Evolutionary conservation across 768 basidiomycete species (phyloP).

Genomic region (Coprinellus aureogranulatus): DNA sequence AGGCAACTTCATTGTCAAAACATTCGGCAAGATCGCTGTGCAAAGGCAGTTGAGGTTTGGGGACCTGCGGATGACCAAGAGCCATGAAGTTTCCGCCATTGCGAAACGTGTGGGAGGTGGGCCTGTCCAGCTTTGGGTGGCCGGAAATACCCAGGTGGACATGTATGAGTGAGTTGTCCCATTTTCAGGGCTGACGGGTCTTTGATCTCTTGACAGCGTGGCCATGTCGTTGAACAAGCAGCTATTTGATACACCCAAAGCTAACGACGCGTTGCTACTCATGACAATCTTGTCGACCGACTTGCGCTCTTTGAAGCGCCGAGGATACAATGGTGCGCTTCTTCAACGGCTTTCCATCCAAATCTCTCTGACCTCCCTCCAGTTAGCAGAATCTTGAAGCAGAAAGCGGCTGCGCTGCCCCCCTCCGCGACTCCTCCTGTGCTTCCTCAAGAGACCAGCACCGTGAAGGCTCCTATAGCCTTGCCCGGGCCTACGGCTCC

Average conservation of each 20-base stretch:
- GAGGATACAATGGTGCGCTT: conserved; percentile 78
- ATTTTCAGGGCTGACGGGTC: background rate
- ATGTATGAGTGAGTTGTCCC: conserved; percentile 82
- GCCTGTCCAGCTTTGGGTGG: conserved; percentile 76
- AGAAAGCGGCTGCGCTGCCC: conserved; percentile 42
- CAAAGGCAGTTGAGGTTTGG: conserved; percentile 60
- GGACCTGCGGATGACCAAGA: conserved; percentile 45
- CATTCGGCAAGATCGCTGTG: conserved; percentile 62
- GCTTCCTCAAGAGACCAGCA: background rate
- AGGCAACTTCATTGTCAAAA: conserved; percentile 68
- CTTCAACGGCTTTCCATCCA: background rate
- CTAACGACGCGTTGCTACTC: conserved; percentile 85
- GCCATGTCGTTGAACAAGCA: conserved; percentile 79
- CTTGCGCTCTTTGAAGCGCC: conserved; percentile 70
- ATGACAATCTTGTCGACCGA: conserved; percentile 95
- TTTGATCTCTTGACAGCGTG: conserved; percentile 48
- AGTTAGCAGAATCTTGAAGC: conserved; percentile 90
- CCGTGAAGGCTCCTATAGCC: background rate
- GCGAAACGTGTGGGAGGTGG: conserved; percentile 51
- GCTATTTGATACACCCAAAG: conserved; percentile 73
- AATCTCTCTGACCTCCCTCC: conserved; percentile 13
- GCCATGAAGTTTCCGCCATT: conserved; percentile 72
- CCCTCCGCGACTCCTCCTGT: background rate
- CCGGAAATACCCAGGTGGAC: conserved; percentile 71
- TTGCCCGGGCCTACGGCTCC: background rate